Evolutionary conservation across 768 basidiomycete genomes (phyloP), one percentile per base, ranked within the genome.

Genomic region (Lactarius tabidus): DNA sequence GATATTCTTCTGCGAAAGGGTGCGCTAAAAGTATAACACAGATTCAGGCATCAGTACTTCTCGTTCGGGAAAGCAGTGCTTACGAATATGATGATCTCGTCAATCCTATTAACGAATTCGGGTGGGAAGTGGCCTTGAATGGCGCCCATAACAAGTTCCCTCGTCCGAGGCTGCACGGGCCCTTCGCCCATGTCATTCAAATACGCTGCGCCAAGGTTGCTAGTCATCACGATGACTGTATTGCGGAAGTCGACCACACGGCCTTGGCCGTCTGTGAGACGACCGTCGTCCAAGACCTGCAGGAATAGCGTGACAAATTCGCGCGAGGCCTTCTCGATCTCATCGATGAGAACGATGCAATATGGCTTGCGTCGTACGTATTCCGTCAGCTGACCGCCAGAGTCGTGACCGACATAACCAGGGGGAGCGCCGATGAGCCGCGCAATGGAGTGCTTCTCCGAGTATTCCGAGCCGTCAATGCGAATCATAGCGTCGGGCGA

Each of bases 201-300:
- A 76, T 83, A 90, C 26, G 81, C 79, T 6, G 91, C 89, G 52
- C 92, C 95, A 23, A 96, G 81, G 73, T 98, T 98, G 57, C 91
- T 93, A 5, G 95, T 96, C 86, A 96, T 90, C 76, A 95, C 90
- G 74, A 96, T 93, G 72, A 96, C 91, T 1, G 93, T 92, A 74
- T 95, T 95, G 64, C 87, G 82, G 82, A 93, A 94, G 76, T 92
- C 89, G 23, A 92, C 85, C 48, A 92, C 80, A 66, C 90, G 86
- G n/a, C 94, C 94, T 76, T 95, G 93, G 8, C 93, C 90, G 70
- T 96, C 94, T 26, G 95, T 96, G 68, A 96, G 80, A 52, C 91
- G 86, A 12, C 95, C 95, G 68, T 96, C 95, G 70, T 97, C 95
- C 53, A 97, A 83, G 31, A 95, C 91, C 75, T 95, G 93, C 59